phyloP scores from a whole-genome alignment of 352 stramenopile genomes.

The Pythium periplocum region DNA sequence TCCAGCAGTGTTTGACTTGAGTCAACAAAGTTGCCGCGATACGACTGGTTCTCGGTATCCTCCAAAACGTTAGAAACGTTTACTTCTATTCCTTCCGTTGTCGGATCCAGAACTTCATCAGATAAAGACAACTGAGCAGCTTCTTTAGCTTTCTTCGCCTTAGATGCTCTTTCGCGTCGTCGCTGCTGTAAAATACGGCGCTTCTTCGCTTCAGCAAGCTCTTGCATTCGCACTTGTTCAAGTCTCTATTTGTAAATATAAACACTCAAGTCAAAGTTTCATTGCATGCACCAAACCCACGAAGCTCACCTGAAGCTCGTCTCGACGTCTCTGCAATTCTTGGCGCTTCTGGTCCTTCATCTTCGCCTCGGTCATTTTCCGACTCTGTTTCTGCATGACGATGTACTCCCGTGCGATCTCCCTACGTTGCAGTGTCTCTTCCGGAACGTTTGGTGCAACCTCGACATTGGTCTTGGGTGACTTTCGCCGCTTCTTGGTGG shows the following conservation, averaged over 20 bases:
- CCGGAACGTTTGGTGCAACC: slow-evolving; percentile 1
- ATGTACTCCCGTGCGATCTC: slow-evolving; percentile 64
- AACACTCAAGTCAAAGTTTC: not conserved
- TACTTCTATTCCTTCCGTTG: no score
- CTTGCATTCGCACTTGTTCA: slow-evolving; percentile 16
- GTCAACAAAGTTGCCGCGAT: no score
- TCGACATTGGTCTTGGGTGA: no score
- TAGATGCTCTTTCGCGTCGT: slow-evolving; percentile 3
- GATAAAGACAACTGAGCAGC: no score
- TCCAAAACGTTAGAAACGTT: no score
- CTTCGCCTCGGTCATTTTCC: slow-evolving; percentile 27
- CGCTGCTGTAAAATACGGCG: slow-evolving; percentile 10
- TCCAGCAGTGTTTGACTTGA: no score
- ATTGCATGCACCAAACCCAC: not conserved
- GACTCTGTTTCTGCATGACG: slow-evolving; percentile 49
- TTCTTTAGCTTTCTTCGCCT: not conserved
- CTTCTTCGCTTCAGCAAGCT: slow-evolving; percentile 16
- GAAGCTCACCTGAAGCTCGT: slow-evolving; percentile 40
- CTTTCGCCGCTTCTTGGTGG: no score
- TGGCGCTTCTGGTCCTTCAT: slow-evolving; percentile 23
- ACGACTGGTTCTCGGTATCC: no score
- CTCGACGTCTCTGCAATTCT: slow-evolving; percentile 29
- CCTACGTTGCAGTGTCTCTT: slow-evolving; percentile 38
- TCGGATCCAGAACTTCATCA: no score
- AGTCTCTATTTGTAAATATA: slow-evolving; percentile 11